Evolutionary conservation across 2,329 filamentous ascomycete genomes (phyloP), one percentile per base, ranked within the genome.

Genomic region (Claviceps paspali): DNA sequence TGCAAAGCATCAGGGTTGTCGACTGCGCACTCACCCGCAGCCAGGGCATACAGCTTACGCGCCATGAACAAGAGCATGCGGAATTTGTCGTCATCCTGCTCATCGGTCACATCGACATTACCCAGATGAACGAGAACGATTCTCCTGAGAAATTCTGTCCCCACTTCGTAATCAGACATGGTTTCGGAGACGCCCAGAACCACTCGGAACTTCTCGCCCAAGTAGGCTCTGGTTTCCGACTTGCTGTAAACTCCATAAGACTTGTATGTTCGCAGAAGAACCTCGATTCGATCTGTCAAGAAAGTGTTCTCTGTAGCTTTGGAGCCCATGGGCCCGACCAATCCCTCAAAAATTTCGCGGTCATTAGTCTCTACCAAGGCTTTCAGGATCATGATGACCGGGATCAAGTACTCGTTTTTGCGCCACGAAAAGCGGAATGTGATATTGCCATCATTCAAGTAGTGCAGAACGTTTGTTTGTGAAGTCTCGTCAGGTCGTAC

Each of bases 391-490:
- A 98, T 96, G 71, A 95, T 79, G 43, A 86, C 82, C 1, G 91
- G 91, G 2, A 98, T 73, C n/a, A 98, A 73, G 52, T 85, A 98
- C 59, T 98, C 91, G 48, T 86, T 85, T 62, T 98, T 98, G 47
- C 87, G 73, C 88, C 88, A 98, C 6, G 88, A 95, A 60, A 98
- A 98, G 39, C 91, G 74, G 61, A 98, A 94, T 1, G 85, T 96
- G 50, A 96, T 79, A 57, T 95, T 96, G 45, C 91, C 91, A 55
- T 98, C 91, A 49, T 72, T 85, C 39, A 98, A 73, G 58, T 96
- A 98, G 61, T 98, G 91, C 34, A 98, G 70, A 24, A 93, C 86
- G 52, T 96, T 98, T 27, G 88, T 96, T 60, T 96, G 88, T 22
- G 87, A 95, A 7, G 88, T 95, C 62, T 98, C 86, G 60, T 98